Base-by-base conservation (phyloP, 116 monocot genomes). In the Cymodocea nodosa region DNA sequence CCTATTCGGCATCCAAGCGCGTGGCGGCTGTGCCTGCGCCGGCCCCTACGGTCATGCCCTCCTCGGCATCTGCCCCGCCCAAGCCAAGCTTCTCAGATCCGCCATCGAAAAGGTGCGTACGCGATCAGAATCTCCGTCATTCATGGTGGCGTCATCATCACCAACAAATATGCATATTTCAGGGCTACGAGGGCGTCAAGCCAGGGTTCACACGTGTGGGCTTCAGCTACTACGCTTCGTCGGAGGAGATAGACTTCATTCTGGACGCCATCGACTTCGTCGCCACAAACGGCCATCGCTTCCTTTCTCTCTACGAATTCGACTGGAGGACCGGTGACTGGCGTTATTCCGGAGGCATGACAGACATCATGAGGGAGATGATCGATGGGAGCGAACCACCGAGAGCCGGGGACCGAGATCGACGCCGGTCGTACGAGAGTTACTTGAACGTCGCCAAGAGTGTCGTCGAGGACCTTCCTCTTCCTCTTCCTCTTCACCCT, bases 11-110 rank as follows among this genome's bases (percentile, higher is more conserved):
- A 62, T 91, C 44, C 91, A 91, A 49, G 79, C 84, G 10, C 80
- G 90, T 2, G 90, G 86, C 1, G 90, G 90, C 0, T 90, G 90
- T 39, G 74, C 83, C 10, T 91, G 91, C 30, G 91, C 91, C 0
- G 87, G 91, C 7, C 91, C 91, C 0, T 91, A 91, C 34, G 84
- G 78, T 0, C 91, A 91, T 66, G 20, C 52, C 22, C 74, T 91
- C 3, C 84, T 91, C 44, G 66, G 65, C 5, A 68, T 91, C 1
- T 73, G 55, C 13, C 22, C 20, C 0, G 59, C 56, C 2, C 52
- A 57, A 14, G 84, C 91, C 6, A 71, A 74, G 15, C 63, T 52
- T 67, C 61, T 87, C 16, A 63, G 84, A 24, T 65, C 56, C 0
- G 70, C 67, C 15, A 75, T 91, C 20, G 39, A 82, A 35, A 73